These are phyloP conservation scores for Aquilaria yunnanensis DNA, from an alignment of 345 rosid genomes.

Conservation along the genomic window DNA sequence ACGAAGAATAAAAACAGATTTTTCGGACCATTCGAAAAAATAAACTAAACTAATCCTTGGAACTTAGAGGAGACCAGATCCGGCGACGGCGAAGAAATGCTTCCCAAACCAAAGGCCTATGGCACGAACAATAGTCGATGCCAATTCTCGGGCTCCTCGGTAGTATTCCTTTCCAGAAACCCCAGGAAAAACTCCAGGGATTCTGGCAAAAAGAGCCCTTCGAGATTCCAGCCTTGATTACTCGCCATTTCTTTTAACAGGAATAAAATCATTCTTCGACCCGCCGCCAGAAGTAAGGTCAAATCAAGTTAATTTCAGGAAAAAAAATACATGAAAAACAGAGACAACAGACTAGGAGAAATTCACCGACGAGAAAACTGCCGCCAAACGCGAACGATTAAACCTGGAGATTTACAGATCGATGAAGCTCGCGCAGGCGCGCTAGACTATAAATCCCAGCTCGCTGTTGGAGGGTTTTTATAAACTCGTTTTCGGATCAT, in stretches of 20 bases:
- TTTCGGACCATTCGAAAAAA: background rate
- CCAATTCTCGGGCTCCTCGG: slow-evolving; percentile 51
- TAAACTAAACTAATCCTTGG: background rate
- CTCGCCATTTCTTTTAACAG: background rate
- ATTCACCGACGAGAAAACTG: background rate
- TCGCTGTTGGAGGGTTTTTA: background rate
- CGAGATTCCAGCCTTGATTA: slow-evolving; percentile 67
- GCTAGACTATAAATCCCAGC: background rate
- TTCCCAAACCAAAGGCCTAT: slow-evolving; percentile 60
- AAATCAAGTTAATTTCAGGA: slow-evolving; percentile 9
- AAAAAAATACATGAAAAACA: background rate
- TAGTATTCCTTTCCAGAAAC: slow-evolving; percentile 38
- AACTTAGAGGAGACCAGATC: background rate
- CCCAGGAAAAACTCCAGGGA: slow-evolving; percentile 1
- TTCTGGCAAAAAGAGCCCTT: slow-evolving; percentile 26
- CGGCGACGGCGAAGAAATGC: slow-evolving; percentile 16
- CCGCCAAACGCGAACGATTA: background rate
- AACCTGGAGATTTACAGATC: slow-evolving; percentile 10
- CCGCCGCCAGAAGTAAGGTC: slow-evolving; percentile 2
- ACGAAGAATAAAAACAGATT: too few relatives aligned
- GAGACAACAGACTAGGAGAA: background rate
- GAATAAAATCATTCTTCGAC: slow-evolving; percentile 9
- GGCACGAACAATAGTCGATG: slow-evolving; percentile 25
- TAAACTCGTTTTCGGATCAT: background rate
- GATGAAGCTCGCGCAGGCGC: background rate